Base-by-base conservation (phyloP, 2,329 filamentous ascomycete species). In the Fusarium sp. region DNA sequence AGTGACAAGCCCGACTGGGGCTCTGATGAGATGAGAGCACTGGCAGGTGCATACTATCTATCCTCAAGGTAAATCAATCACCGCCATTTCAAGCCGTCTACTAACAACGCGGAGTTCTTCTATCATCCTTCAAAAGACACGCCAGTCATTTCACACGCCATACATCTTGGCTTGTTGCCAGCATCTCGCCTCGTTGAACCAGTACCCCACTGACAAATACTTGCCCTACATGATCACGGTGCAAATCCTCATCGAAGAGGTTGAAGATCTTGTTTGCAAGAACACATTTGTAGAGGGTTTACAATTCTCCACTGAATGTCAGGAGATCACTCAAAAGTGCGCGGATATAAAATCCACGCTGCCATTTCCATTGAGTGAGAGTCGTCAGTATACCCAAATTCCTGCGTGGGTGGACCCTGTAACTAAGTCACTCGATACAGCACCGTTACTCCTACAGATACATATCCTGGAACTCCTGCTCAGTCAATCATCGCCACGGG, bases 41-140 rank as follows among this genome's bases (percentile, higher is more conserved):
- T 77, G 0, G 57, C 68, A 8, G 76, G 76, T 4, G 62, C 67
- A 4, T 77, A 77, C 10, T 77, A 77, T 15, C 30, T 77, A 6
- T 70, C 73, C 0, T 77, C 76, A 0, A 74, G 67, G 76, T 74
- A 40, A 52, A 34, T n/a, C 2, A 14, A 12, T 1, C 0, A 5
- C 1, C 3, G 0, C 0, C 0, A 1, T 2, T 1, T 4, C 2
- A 12, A 3, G 3, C 1, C 1, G 6, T 7, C 11, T 15, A 6
- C 34, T 69, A 4, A 71, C 2, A 3, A 2, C 0, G 23, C 2
- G 3, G 4, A 77, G 76, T 19, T 73, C 74, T 1, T 75, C 73
- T 1, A 66, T 77, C 1, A 54, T 77, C 12, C 66, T 77, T 3
- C 75, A 77, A 20, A 77, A 77, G 15, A 62, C 68, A 1, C 73